Percentiles rank a stretch among this genome's conserved stretches.
Conservation (phyloP, 192 early-diverging fungal genomes). For the Rhizoclosmatium globosum region DNA sequence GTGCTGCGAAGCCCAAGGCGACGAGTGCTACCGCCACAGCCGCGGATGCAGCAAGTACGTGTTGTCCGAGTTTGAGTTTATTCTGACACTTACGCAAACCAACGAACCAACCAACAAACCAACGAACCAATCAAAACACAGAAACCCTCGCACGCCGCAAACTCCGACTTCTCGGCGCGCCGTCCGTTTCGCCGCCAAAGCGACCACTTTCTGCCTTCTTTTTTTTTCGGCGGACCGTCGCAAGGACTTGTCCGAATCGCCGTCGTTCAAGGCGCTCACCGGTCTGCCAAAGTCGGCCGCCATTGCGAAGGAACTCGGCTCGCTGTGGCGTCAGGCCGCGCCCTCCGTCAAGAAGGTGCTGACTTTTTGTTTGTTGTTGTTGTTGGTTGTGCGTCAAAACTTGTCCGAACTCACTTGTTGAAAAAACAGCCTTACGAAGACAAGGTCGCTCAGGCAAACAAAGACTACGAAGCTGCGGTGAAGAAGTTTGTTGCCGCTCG, state of each 20-base stretch:
- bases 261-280: not conserved
- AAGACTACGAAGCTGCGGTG: not conserved
- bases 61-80: too few relatives aligned
- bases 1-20: not conserved
- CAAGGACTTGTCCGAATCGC: not conserved
- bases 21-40: too few relatives aligned
- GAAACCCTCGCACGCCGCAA: not conserved
- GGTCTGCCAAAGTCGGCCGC: not conserved
- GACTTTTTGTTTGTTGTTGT: too few relatives aligned
- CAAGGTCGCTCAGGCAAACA: not conserved
- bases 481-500: not conserved
- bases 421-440: not conserved
- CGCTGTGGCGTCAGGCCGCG: not conserved
- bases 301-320: not conserved
- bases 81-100: too few relatives aligned
- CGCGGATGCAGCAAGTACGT: too few relatives aligned
- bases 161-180: not conserved
- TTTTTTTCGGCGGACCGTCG: not conserved
- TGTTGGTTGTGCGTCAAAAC: too few relatives aligned
- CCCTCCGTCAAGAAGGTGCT: not conserved
- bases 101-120: too few relatives aligned
- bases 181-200: not conserved
- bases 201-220: not conserved
- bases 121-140: too few relatives aligned
- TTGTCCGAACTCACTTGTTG: not conserved